These are phyloP conservation scores for Candida frijolesensis DNA, from an alignment of 1,139 yeast genomes.

Conservation along the genomic window DNA sequence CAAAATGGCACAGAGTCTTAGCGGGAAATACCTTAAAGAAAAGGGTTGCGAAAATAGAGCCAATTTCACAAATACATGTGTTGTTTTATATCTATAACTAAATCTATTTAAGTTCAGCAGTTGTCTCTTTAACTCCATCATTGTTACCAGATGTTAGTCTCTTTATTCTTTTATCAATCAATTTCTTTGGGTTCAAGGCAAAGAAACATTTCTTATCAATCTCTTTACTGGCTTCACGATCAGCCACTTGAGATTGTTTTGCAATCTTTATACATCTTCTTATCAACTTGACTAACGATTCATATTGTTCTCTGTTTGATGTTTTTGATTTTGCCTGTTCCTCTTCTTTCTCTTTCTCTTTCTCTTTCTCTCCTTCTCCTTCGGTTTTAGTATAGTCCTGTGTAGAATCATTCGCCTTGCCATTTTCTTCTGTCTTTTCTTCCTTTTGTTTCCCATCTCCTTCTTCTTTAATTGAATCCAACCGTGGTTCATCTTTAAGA, in stretches of 20 bases:
- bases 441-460: constrained; percentile 12
- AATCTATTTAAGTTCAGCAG: constrained; percentile 2
- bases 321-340: constrained; percentile 8
- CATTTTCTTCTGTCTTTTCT: constrained; percentile 9
- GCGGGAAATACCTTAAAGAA: neutral
- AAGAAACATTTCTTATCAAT: constrained; percentile 67
- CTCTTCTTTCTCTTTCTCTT: constrained; percentile 10
- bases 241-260: constrained; percentile 43
- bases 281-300: constrained; percentile 46
- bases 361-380: constrained; percentile 7
- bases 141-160: constrained; percentile 16
- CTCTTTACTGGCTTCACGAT: constrained; percentile 60
- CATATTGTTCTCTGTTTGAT: constrained; percentile 33
- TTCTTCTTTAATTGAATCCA: constrained; percentile 19
- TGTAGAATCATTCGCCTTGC: constrained; percentile 8
- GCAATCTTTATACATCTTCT: constrained; percentile 52
- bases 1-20: neutral
- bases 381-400: too few species aligned
- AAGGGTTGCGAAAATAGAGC: neutral
- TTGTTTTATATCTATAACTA: neutral
- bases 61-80: neutral
- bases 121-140: constrained; percentile 1
- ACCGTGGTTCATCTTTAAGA: constrained; percentile 22
- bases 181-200: constrained; percentile 58
- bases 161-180: constrained; percentile 45